Evolutionary conservation across 352 stramenopile genomes (phyloP).

Genomic region (Phytophthora nicotianae): DNA sequence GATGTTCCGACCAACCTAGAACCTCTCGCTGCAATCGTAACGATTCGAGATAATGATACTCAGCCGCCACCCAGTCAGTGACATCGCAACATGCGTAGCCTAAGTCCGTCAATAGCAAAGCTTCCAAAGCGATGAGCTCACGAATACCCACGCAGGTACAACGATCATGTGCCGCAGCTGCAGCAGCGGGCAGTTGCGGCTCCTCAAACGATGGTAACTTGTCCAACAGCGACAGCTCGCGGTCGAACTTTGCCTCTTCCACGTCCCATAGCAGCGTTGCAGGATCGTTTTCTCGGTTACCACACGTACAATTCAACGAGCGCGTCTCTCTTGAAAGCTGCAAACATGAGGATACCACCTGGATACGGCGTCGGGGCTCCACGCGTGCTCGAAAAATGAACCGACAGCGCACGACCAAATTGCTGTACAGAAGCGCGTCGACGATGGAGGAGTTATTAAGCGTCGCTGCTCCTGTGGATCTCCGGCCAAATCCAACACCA

Average conservation of each 20-base stretch:
- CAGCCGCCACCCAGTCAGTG: constrained; percentile 73
- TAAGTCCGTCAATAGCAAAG: constrained; percentile 73
- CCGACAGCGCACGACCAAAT: constrained; percentile 75
- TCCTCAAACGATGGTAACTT: constrained; percentile 71
- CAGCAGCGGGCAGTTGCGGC: constrained; percentile 33
- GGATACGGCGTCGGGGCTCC: constrained; percentile 70
- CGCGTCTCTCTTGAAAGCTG: constrained; percentile 72
- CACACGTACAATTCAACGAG: constrained; percentile 72
- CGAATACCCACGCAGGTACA: constrained; percentile 77
- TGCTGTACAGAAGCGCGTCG: constrained; percentile 79
- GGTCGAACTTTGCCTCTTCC: constrained; percentile 76
- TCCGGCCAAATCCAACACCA: constrained; percentile 15
- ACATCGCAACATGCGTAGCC: constrained; percentile 81
- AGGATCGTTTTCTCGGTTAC: constrained; percentile 76
- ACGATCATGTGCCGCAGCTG: constrained; percentile 33
- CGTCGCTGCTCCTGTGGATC: constrained; percentile 12
- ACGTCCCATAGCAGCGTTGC: constrained; percentile 70
- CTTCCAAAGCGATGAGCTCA: constrained; percentile 77
- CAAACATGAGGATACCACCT: constrained; percentile 72
- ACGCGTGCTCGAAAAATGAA: constrained; percentile 84
- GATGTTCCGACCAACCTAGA: constrained; percentile 72
- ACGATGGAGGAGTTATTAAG: constrained; percentile 73
- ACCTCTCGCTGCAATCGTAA: constrained; percentile 82
- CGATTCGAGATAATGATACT: constrained; percentile 82
- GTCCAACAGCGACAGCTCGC: constrained; percentile 65